Percentiles rank a stretch among this genome's conserved stretches.
These are phyloP conservation scores for Eucalyptus cloeziana DNA, from an alignment of 345 rosid genomes.

Conservation along the genomic window DNA sequence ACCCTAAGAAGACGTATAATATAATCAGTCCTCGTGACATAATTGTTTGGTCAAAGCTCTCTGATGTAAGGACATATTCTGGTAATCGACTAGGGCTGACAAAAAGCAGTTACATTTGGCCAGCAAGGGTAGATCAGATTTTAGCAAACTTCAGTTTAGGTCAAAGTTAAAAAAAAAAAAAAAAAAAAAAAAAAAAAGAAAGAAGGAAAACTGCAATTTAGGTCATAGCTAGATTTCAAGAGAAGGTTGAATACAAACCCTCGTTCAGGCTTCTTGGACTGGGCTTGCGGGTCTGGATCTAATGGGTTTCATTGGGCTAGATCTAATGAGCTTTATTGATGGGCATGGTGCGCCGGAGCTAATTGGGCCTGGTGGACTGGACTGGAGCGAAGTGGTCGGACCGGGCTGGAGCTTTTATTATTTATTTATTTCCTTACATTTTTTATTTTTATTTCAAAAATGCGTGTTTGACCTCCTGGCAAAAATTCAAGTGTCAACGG, in stretches of 20 bases:
- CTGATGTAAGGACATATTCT: not conserved
- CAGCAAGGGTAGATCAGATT: not conserved
- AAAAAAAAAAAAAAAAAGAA: fast-evolving
- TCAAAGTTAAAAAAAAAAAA: too few relatives aligned
- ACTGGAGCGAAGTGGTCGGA: not conserved
- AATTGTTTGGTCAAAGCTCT: not conserved
- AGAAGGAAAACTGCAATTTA: not conserved
- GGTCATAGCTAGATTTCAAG: not conserved
- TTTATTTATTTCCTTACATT: not conserved
- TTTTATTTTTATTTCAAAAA: not conserved
- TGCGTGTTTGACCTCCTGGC: not conserved
- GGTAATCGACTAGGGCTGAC: not conserved
- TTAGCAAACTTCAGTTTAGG: not conserved
- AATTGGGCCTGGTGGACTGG: not conserved
- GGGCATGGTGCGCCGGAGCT: not conserved
- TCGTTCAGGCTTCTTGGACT: not conserved
- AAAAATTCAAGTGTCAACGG: not conserved
- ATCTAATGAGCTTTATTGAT: not conserved
- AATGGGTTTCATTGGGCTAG: not conserved
- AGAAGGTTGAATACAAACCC: not conserved
- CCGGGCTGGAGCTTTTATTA: not conserved
- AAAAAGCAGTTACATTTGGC: not conserved
- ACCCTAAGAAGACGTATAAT: not conserved
- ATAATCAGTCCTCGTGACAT: too few relatives aligned
- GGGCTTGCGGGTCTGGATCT: not conserved